Evolutionary conservation across 2,329 filamentous ascomycete genomes (phyloP).

Genomic region (Gaeumannomyces sp.): DNA sequence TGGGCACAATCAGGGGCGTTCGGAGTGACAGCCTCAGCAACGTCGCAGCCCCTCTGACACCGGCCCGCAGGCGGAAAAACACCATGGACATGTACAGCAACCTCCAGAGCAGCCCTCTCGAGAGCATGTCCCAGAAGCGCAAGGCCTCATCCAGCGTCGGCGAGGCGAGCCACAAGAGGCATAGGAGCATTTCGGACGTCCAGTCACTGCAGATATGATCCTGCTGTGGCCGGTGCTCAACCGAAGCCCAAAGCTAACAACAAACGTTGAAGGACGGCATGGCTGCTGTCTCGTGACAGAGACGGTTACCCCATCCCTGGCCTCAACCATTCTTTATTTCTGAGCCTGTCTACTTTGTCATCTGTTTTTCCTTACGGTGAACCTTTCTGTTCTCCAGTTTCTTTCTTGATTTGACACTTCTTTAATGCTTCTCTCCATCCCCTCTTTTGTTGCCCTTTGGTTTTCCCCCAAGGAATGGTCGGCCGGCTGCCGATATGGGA

Average conservation of each 20-base stretch:
- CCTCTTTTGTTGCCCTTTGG: neutral
- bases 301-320: constrained; percentile 9
- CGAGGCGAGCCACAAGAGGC: constrained; percentile 44
- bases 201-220: constrained; percentile 21
- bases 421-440: neutral
- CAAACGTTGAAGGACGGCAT: constrained; percentile 11
- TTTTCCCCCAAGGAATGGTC: neutral
- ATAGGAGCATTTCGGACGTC: constrained; percentile 54
- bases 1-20: constrained; percentile 56
- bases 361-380: neutral
- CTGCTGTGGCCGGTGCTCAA: neutral
- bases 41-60: constrained; percentile 62
- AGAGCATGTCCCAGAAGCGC: constrained; percentile 44
- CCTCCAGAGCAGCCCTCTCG: constrained; percentile 43
- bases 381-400: neutral
- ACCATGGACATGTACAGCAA: constrained; percentile 25
- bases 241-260: neutral
- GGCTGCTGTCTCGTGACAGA: constrained; percentile 5
- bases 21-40: constrained; percentile 61
- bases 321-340: constrained; percentile 4
- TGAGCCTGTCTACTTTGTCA: neutral
- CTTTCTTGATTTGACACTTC: neutral
- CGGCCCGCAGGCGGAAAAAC: constrained; percentile 51
- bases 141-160: constrained; percentile 41
- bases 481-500: neutral